A percentile compares a stretch with the other conserved stretches of the same genome.
phyloP scores from a whole-genome alignment of 305 asterid genomes.

The Fraxinus ornus region DNA sequence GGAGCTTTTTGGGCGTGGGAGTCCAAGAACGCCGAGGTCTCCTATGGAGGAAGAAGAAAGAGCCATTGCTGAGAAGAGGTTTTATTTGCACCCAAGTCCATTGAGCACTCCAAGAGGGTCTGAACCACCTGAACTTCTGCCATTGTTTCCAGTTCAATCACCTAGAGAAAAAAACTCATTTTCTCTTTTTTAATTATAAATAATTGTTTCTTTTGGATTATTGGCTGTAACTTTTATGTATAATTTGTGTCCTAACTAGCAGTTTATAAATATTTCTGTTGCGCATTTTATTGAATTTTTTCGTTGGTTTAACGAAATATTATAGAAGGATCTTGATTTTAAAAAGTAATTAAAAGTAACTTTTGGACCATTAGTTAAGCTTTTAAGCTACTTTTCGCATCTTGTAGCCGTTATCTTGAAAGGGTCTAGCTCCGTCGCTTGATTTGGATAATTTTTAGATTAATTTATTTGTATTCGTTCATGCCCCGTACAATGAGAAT shows the following conservation, averaged over 20 bases:
- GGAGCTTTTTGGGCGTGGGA: conserved; percentile 52
- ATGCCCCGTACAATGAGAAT: too few relatives aligned
- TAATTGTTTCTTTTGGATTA: neutral
- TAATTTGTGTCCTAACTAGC: neutral
- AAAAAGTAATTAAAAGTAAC: too few relatives aligned
- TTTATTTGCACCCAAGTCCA: conserved; percentile 70
- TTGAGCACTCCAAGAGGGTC: conserved; percentile 54
- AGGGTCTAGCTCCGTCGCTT: neutral
- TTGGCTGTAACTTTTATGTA: neutral
- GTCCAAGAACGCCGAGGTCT: conserved; percentile 45
- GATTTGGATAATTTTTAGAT: neutral
- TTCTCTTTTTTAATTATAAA: neutral
- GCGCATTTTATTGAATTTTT: neutral
- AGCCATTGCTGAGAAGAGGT: conserved; percentile 68
- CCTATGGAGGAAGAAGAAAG: conserved; percentile 60
- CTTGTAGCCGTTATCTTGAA: neutral
- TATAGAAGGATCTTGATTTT: too few relatives aligned
- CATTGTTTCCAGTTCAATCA: conserved; percentile 71
- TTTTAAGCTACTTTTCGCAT: too few relatives aligned
- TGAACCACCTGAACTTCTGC: conserved; percentile 72
- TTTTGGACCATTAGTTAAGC: neutral
- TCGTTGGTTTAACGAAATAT: neutral
- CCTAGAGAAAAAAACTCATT: conserved; percentile 25
- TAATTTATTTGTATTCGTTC: too few relatives aligned
- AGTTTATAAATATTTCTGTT: neutral